A percentile compares a stretch with the other conserved stretches of the same genome.
Evolutionary conservation across 768 basidiomycete genomes (phyloP).

Genomic region (Serpula lacrymans): DNA sequence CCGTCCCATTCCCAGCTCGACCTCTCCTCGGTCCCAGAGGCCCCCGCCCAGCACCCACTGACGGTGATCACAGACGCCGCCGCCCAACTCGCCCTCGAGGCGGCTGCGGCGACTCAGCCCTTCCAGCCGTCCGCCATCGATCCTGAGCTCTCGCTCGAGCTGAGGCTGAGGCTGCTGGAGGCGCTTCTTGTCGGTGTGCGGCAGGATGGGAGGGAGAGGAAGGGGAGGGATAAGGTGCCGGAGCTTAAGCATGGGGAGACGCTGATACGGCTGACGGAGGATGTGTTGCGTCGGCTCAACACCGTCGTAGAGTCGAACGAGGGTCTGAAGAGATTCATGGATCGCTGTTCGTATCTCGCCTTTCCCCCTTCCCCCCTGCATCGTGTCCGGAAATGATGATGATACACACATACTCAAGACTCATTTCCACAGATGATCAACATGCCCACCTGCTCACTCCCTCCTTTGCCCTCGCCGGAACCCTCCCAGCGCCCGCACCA

Average conservation of each 20-base stretch:
- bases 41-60: slow-evolving; percentile 11
- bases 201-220: slow-evolving; percentile 41
- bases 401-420: neutral
- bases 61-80: slow-evolving; percentile 8
- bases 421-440: slow-evolving; percentile 59
- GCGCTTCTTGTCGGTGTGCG: slow-evolving; percentile 68
- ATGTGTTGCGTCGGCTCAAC: slow-evolving; percentile 56
- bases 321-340: slow-evolving; percentile 70
- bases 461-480: slow-evolving; percentile 70
- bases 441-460: slow-evolving; percentile 74
- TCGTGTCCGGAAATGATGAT: slow-evolving; percentile 1
- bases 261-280: slow-evolving; percentile 55
- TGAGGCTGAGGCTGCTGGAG: slow-evolving; percentile 78
- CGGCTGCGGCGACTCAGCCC: slow-evolving; percentile 8
- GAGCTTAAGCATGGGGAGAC: slow-evolving; percentile 52
- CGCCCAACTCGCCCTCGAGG: neutral
- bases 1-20: slow-evolving; percentile 12
- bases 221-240: slow-evolving; percentile 29
- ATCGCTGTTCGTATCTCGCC: slow-evolving; percentile 51
- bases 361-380: slow-evolving; percentile 1
- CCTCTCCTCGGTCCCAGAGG: slow-evolving; percentile 17
- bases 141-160: slow-evolving; percentile 65
- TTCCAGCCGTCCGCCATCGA: slow-evolving; percentile 42
- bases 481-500: slow-evolving; percentile 44
- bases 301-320: slow-evolving; percentile 64